A percentile compares a stretch with the other conserved stretches of the same genome.
Evolutionary conservation across 2,329 filamentous ascomycete species (phyloP).

Genomic region (Periconia sp.): DNA sequence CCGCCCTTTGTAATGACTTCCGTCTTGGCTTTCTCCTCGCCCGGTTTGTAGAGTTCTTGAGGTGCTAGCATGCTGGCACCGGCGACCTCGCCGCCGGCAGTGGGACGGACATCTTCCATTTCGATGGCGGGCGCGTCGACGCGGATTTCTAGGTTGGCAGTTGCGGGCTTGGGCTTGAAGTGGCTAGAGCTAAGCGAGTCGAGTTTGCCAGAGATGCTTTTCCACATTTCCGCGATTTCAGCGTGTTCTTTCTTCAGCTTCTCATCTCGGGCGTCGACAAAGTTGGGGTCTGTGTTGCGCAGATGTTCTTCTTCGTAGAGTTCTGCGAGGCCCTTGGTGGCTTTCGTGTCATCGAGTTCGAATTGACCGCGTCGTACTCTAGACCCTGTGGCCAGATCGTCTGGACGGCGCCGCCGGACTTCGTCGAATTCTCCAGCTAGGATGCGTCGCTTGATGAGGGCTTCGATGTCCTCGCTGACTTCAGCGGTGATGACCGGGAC

Average conservation of each 20-base stretch:
- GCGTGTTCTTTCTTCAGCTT: slow-evolving; percentile 81
- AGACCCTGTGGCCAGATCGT: slow-evolving; percentile 67
- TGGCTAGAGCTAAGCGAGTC: slow-evolving; percentile 93
- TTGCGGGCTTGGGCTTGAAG: slow-evolving; percentile 87
- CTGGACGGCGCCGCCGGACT: slow-evolving; percentile 80
- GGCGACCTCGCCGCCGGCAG: slow-evolving; percentile 75
- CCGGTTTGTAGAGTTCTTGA: slow-evolving; percentile 90
- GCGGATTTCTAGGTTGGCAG: slow-evolving; percentile 83
- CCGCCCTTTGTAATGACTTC: slow-evolving; percentile 82
- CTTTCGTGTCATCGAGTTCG: slow-evolving; percentile 85
- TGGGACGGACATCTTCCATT: slow-evolving; percentile 95
- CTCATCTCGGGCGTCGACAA: slow-evolving; percentile 81
- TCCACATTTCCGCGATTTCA: slow-evolving; percentile 85
- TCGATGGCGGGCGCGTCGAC: slow-evolving; percentile 87
- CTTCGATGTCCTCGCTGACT: slow-evolving; percentile 88
- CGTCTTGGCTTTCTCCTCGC: slow-evolving; percentile 67
- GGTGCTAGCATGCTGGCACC: slow-evolving; percentile 80
- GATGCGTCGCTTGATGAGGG: slow-evolving; percentile 92
- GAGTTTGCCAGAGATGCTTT: slow-evolving; percentile 76
- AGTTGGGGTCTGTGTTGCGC: slow-evolving; percentile 77
- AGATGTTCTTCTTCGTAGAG: slow-evolving; percentile 94
- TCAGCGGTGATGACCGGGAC: slow-evolving; percentile 93
- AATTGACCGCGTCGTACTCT: slow-evolving; percentile 73
- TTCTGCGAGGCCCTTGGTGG: slow-evolving; percentile 85
- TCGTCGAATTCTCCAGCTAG: slow-evolving; percentile 91